These are phyloP conservation scores for Fusarium kyushuense DNA, from an alignment of 2,329 filamentous ascomycete species.

Conservation along the genomic window DNA sequence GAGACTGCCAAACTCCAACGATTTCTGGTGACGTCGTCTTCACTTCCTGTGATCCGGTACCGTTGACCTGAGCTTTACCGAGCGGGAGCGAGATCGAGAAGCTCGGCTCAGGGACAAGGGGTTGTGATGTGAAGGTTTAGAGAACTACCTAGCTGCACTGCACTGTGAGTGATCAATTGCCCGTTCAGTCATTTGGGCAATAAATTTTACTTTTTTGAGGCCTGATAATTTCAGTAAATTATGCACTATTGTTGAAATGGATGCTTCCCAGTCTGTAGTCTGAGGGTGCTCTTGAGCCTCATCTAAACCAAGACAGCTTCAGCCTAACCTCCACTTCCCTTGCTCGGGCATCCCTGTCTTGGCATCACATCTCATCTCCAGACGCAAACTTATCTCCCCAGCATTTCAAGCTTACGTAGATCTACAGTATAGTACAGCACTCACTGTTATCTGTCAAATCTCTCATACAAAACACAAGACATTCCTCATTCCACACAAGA, in stretches of 20 bases:
- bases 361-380: background rate
- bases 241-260: background rate
- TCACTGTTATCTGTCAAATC: background rate
- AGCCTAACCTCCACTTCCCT: constrained; percentile 5
- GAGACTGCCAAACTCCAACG: constrained; percentile 32
- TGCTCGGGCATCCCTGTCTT: background rate
- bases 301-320: background rate
- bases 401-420: background rate
- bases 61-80: constrained; percentile 20
- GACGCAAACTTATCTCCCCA: constrained; percentile 12
- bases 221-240: background rate
- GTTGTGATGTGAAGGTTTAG: background rate
- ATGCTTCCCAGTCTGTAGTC: background rate
- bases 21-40: constrained; percentile 32
- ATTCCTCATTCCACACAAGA: constrained; percentile 1
- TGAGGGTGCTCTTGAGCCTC: background rate
- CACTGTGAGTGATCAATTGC: background rate
- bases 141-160: background rate
- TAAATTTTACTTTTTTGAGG: background rate
- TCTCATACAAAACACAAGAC: background rate
- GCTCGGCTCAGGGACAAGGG: constrained; percentile 1
- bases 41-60: constrained; percentile 28
- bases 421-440: background rate
- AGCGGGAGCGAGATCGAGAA: constrained; percentile 26
- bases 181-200: background rate